These are phyloP conservation scores for Elsinoe arachidis DNA, from an alignment of 2,329 filamentous ascomycete genomes.

Conservation along the genomic window DNA sequence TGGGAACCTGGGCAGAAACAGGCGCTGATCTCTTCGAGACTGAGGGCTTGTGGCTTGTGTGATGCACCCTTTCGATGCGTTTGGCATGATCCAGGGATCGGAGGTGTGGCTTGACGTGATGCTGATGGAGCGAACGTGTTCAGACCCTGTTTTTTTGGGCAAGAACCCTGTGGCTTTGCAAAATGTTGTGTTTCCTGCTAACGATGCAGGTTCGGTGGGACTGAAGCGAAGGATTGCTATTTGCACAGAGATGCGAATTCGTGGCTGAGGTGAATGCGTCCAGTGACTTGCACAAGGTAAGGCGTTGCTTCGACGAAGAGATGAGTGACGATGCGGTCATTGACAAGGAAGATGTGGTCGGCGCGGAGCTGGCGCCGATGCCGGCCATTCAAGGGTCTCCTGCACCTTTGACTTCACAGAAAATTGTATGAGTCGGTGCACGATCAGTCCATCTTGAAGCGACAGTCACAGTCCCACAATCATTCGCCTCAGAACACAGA, in stretches of 20 bases:
- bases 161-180: not conserved
- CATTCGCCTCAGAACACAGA: too few relatives aligned
- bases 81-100: not conserved
- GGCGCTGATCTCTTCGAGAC: conserved; percentile 3
- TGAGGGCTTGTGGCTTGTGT: conserved; percentile 9
- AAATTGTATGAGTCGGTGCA: conserved; percentile 1
- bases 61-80: not conserved
- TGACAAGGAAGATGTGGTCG: not conserved
- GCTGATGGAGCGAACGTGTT: not conserved
- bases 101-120: conserved; percentile 11
- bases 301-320: too few relatives aligned
- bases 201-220: not conserved
- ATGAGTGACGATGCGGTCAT: not conserved
- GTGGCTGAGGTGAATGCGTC: not conserved
- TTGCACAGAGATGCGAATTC: not conserved
- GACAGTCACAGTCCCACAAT: too few relatives aligned
- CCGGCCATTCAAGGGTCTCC: conserved; percentile 9
- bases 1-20: conserved; percentile 9
- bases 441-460: too few relatives aligned
- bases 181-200: not conserved
- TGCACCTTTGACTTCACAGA: not conserved
- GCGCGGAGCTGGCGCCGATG: not conserved
- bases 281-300: too few relatives aligned
- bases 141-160: not conserved
- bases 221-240: not conserved